Evolutionary conservation across 306 rosid species (phyloP).

Genomic region (Malus orientalis): DNA sequence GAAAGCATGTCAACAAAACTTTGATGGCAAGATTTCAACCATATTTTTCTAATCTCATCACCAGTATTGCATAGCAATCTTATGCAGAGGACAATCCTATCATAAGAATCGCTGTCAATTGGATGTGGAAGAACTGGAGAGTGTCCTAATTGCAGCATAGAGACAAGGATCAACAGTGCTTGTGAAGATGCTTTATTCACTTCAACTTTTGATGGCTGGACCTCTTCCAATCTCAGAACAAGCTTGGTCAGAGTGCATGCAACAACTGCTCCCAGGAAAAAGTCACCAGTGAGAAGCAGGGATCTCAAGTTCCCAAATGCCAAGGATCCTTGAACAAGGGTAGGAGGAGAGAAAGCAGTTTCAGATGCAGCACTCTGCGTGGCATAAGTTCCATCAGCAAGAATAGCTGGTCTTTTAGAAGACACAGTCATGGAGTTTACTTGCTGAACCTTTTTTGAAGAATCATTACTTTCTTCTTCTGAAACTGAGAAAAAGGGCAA

Average conservation of each 20-base stretch:
- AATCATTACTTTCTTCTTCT: conserved; percentile 49
- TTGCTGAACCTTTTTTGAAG: conserved; percentile 35
- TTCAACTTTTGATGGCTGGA: conserved; percentile 53
- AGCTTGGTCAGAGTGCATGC: conserved; percentile 64
- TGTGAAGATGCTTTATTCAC: conserved; percentile 48
- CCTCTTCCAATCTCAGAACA: conserved; percentile 64
- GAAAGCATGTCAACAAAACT: conserved; percentile 71
- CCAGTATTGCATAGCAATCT: conserved; percentile 51
- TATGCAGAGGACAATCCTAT: conserved; percentile 58
- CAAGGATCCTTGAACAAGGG: conserved; percentile 54
- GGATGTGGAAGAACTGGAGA: conserved; percentile 61
- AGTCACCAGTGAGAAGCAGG: conserved; percentile 62
- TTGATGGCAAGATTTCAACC: conserved; percentile 59
- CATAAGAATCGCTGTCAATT: conserved; percentile 59
- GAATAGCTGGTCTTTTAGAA: conserved; percentile 62
- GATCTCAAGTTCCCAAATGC: conserved; percentile 71
- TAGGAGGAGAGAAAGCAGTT: conserved; percentile 55
- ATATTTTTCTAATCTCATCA: conserved; percentile 48
- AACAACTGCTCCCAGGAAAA: conserved; percentile 63
- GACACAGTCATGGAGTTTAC: conserved; percentile 41
- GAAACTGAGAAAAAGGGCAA: conserved; percentile 48
- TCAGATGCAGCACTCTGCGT: conserved; percentile 67
- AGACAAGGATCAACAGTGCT: conserved; percentile 49
- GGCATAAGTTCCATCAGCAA: conserved; percentile 71
- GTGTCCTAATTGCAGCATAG: conserved; percentile 64